Percentiles rank a stretch among this genome's conserved stretches.
These are phyloP conservation scores for Zanthoxylum bungeanum DNA, from an alignment of 345 rosid genomes.

Conservation along the genomic window DNA sequence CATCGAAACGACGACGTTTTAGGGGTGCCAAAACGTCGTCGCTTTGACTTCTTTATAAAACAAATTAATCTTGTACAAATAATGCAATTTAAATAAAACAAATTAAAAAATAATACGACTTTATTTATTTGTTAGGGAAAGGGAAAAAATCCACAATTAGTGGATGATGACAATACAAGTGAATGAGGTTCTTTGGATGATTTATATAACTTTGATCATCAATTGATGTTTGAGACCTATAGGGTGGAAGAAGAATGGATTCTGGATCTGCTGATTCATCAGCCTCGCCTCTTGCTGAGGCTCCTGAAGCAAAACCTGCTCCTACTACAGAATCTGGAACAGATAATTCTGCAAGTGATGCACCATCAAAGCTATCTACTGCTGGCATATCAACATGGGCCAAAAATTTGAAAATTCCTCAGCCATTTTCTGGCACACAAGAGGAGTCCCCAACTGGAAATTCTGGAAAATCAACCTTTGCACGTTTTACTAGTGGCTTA, in stretches of 20 bases:
- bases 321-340: constrained; percentile 33
- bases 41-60: too few species aligned
- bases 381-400: constrained; percentile 74
- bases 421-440: constrained; percentile 37
- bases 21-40: too few species aligned
- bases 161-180: too few species aligned
- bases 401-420: constrained; percentile 58
- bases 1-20: too few species aligned
- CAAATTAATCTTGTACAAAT: too few species aligned
- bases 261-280: constrained; percentile 45
- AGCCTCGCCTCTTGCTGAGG: constrained; percentile 32
- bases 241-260: constrained; percentile 37
- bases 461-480: constrained; percentile 56
- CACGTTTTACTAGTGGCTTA: constrained; percentile 72
- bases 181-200: too few species aligned
- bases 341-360: constrained; percentile 44
- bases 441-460: constrained; percentile 43
- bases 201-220: constrained; percentile 12
- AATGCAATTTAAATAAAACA: too few species aligned
- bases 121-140: too few species aligned
- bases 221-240: constrained; percentile 8
- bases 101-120: too few species aligned
- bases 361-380: constrained; percentile 58
- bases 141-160: too few species aligned
- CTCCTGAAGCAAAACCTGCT: constrained; percentile 39